Evolutionary conservation across 345 rosid species (phyloP).

Genomic region (Citrus sp.): DNA sequence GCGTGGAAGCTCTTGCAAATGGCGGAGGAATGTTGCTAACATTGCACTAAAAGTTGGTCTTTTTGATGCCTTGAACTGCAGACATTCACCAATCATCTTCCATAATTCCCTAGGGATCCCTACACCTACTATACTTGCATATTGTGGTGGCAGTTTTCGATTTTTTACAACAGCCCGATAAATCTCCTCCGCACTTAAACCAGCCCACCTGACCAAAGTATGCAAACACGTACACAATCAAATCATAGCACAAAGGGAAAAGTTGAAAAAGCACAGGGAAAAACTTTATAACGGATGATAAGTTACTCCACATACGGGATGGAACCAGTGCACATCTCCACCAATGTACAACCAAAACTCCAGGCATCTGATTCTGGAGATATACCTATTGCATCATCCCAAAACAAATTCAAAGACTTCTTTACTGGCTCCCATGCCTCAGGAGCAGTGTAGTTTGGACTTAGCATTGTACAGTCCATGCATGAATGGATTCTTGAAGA

Average conservation of each 20-base stretch:
- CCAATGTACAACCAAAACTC: conserved; percentile 99
- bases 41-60: conserved; percentile 89
- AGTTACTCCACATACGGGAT: conserved; percentile 70
- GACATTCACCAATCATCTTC: conserved; percentile 99
- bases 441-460: conserved; percentile 92
- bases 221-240: conserved; percentile 3
- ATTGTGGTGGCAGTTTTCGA: conserved; percentile 87
- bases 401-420: conserved; percentile 77
- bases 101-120: conserved; percentile 94
- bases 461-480: conserved; percentile 80
- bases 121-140: conserved; percentile 95
- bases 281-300: conserved; percentile 13
- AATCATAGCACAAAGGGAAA: conserved; percentile 4
- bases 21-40: conserved; percentile 85
- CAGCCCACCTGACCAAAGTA: conserved; percentile 73
- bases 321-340: conserved; percentile 99
- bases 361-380: conserved; percentile 95
- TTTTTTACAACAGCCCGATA: conserved; percentile 84
- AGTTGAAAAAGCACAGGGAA: not conserved
- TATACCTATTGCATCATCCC: conserved; percentile 92
- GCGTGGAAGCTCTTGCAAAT: conserved; percentile 91
- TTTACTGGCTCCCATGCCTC: conserved; percentile 99
- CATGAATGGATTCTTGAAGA: conserved; percentile 66
- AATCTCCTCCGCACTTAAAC: conserved; percentile 86
- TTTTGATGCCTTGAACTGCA: conserved; percentile 86